phyloP scores from a whole-genome alignment of 805 yeast species.

The Brettanomyces nanus region DNA sequence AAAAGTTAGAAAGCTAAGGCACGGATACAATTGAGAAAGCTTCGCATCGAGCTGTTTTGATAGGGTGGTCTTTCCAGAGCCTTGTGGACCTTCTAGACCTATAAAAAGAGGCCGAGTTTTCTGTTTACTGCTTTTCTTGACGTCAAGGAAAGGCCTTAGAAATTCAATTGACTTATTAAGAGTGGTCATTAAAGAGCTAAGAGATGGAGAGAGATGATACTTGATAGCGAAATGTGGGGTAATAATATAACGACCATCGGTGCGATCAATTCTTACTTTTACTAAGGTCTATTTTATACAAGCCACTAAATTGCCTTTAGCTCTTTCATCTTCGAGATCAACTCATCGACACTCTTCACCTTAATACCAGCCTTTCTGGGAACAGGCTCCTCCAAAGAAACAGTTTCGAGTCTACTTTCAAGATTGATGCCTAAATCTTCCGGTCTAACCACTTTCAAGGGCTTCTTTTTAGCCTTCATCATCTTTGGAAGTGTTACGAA shows the following conservation, averaged over 20 bases:
- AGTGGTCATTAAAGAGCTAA: neutral
- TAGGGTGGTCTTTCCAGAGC: constrained; percentile 65
- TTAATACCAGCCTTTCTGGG: constrained; percentile 73
- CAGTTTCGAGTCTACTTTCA: constrained; percentile 53
- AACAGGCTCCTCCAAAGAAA: constrained; percentile 81
- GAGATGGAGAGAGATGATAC: neutral
- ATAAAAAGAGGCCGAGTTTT: constrained; percentile 30
- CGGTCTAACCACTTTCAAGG: constrained; percentile 58
- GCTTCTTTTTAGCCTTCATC: constrained; percentile 98
- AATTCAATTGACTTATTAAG: constrained; percentile 5
- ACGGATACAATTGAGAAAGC: constrained; percentile 29
- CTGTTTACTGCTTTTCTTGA: constrained; percentile 11
- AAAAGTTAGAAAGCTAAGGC: constrained; percentile 35
- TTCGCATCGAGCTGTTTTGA: constrained; percentile 32
- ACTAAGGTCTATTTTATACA: too few relatives aligned
- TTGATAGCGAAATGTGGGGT: too few relatives aligned
- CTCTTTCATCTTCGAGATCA: constrained; percentile 70
- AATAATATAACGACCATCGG: too few relatives aligned
- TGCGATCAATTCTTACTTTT: too few relatives aligned
- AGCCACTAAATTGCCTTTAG: constrained; percentile 61
- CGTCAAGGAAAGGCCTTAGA: constrained; percentile 22
- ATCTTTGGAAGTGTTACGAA: constrained; percentile 93
- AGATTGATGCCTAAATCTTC: constrained; percentile 66
- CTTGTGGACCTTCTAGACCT: constrained; percentile 69
- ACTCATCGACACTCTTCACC: constrained; percentile 75